Percentiles rank a stretch among this genome's conserved stretches.
phyloP scores from a whole-genome alignment of 1,284 basidiomycete genomes.

The Ceratobasidium theobromae region DNA sequence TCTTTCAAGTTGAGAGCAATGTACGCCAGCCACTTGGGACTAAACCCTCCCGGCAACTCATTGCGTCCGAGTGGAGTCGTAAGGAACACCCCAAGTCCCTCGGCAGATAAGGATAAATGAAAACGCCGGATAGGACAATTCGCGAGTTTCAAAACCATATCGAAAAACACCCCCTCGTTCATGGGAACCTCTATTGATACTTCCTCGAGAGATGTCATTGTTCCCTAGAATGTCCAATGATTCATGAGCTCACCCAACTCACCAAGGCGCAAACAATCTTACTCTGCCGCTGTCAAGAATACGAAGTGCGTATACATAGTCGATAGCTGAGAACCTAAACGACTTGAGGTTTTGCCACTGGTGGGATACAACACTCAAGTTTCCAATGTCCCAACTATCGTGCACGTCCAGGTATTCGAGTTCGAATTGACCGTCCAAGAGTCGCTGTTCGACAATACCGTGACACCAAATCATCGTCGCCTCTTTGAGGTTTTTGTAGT shows the following conservation, averaged over 20 bases:
- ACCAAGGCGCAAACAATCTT: conserved; percentile 26
- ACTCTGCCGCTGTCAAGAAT: conserved; percentile 29
- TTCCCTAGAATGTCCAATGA: conserved; percentile 26
- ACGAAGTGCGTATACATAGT: conserved; percentile 4
- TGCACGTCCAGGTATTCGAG: conserved; percentile 27
- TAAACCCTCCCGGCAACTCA: neutral
- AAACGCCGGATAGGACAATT: conserved; percentile 10
- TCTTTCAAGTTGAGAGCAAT: conserved; percentile 1
- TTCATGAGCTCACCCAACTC: conserved; percentile 7
- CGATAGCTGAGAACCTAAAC: conserved; percentile 24
- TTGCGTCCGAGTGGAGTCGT: neutral
- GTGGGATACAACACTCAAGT: conserved; percentile 12
- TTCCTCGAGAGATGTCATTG: conserved; percentile 29
- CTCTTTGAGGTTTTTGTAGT: conserved; percentile 4
- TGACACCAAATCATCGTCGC: conserved; percentile 28
- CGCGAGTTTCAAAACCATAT: neutral
- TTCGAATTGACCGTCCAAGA: conserved; percentile 1
- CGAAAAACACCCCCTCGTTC: conserved; percentile 2
- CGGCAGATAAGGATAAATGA: conserved; percentile 17
- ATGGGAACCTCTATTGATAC: conserved; percentile 28
- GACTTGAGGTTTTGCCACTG: conserved; percentile 31
- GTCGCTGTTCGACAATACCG: conserved; percentile 20
- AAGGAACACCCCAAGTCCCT: conserved; percentile 10
- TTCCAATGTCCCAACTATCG: conserved; percentile 31
- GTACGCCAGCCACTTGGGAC: conserved; percentile 5